phyloP scores from a whole-genome alignment of 805 yeast species.

The Ascoidea asiatica region DNA sequence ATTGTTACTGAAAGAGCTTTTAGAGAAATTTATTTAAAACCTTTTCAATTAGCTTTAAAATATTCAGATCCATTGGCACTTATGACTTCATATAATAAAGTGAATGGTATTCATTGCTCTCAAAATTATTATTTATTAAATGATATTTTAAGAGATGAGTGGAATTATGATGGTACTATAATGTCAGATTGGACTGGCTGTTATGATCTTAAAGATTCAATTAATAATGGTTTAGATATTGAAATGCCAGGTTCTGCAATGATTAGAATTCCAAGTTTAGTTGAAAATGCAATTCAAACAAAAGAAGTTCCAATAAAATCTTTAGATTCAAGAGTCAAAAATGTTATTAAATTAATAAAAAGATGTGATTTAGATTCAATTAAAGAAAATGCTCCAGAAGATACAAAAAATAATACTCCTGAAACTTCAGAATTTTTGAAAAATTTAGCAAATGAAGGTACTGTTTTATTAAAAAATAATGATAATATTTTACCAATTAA shows the following conservation, averaged over 20 bases:
- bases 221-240: slow-evolving; percentile 44
- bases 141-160: slow-evolving; percentile 37
- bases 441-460: slow-evolving; percentile 34
- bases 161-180: slow-evolving; percentile 40
- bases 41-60: slow-evolving; percentile 46
- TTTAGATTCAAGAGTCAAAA: too few species aligned
- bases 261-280: slow-evolving; percentile 26
- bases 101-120: slow-evolving; percentile 47
- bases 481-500: slow-evolving; percentile 32
- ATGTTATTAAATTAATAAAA: too few species aligned
- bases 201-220: slow-evolving; percentile 30
- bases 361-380: slow-evolving; percentile 28
- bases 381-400: slow-evolving; percentile 25
- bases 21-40: slow-evolving; percentile 50
- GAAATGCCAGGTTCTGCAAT: slow-evolving; percentile 45
- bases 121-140: slow-evolving; percentile 29
- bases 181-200: slow-evolving; percentile 60
- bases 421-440: slow-evolving; percentile 30
- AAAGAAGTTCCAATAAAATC: too few species aligned
- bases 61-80: slow-evolving; percentile 37
- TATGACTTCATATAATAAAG: slow-evolving; percentile 53
- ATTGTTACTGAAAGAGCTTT: slow-evolving; percentile 45
- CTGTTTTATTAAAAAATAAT: slow-evolving; percentile 48
- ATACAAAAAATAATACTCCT: slow-evolving; percentile 27
- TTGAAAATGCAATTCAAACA: too few species aligned